Evolutionary conservation across 306 rosid genomes (phyloP), one percentile per base, ranked within the genome.

Genomic region (Glycyrrhiza uralensis): DNA sequence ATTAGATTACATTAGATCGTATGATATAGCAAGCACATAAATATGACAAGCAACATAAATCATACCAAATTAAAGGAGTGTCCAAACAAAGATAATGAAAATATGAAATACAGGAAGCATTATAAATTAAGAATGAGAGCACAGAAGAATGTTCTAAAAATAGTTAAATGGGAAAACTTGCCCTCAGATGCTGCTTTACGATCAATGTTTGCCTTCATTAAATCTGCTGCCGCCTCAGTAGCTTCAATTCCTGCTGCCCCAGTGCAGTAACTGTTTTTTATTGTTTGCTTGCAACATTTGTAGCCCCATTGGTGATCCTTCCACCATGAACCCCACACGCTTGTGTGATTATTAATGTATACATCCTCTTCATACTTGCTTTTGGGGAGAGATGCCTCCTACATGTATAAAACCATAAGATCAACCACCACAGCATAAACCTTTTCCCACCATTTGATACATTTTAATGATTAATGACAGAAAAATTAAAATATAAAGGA

Each of bases 251-350:
- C 88, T 32, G 88, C 88, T 0, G 71, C 83, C 20, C 90, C 87
- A 5, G 89, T 87, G 80, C 92, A 85, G 36, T 89, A 85, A 71
- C 90, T 85, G 32, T 85, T 89, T 6, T 75, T 60, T 33, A 83
- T 66, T 3, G 85, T 81, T 41, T 87, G 92, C 64, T 81, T 83
- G 9, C 92, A 87, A 59, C 92, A 87, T 63, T 74, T 83, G 54
- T 82, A 89, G 32, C 90, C 96, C 92, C 96, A 89, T n/a, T 87
- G 91, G 56, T 86, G 85, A 62, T 82, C 95, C 79, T 82, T 86
- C 95, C 95, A 86, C 92, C 95, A 86, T 0, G 92, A 89, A 2
- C 88, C 92, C 90, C 88, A 87, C 2, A 87, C 85, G 20, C 81
- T 69, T 1, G 82, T 85, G 72, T 89, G 88, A 72, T 89, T 89